Base-by-base conservation (phyloP, 2,329 filamentous ascomycete genomes). In the Cladosporium sp. region DNA sequence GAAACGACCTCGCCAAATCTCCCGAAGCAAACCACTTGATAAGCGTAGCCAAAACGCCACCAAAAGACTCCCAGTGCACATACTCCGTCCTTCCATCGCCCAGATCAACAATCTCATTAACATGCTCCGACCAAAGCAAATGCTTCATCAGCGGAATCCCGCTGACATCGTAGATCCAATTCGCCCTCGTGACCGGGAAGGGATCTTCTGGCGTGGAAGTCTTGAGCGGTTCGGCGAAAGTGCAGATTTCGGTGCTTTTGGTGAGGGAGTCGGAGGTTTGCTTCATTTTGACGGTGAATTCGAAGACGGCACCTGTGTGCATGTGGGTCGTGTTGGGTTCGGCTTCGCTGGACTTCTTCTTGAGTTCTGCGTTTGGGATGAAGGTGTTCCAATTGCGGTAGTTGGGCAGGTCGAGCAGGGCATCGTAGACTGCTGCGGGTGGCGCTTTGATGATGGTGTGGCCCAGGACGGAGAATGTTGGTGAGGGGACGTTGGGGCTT, bases 301-400 rank as follows among this genome's bases (percentile, higher is more conserved):
- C 81, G 74, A 83, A 77, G 68, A 73, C 75, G 2, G 81, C 82
- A 21, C 79, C 80, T 67, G 79, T 77, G 36, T 69, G 67, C 66
- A 77, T 69, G n/a, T 65, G 67, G 5, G 70, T 63, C 18, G 65
- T 54, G 1, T 66, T 56, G 1, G 58, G 28, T 49, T 72, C 70
- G 0, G 70, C 65, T 49, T 65, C 67, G 10, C 80, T 76, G 32
- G 82, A 81, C 46, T 76, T 75, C 43, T 76, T 75, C 53, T 76
- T 79, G 68, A 84, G 79, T n/a, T 76, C 78, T 5, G 82, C 80
- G 26, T 75, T 74, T 2, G 80, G 78, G 6, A 81, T 75, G 70
- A 83, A 83, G 7, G 74, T 74, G 68, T 83, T 84, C 82, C 82
- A 84, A 56, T 77, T 70, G 25, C 77, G 75, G 78, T 79, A 84